Conservation (phyloP, 768 basidiomycete species). For the Boletus edulis region DNA sequence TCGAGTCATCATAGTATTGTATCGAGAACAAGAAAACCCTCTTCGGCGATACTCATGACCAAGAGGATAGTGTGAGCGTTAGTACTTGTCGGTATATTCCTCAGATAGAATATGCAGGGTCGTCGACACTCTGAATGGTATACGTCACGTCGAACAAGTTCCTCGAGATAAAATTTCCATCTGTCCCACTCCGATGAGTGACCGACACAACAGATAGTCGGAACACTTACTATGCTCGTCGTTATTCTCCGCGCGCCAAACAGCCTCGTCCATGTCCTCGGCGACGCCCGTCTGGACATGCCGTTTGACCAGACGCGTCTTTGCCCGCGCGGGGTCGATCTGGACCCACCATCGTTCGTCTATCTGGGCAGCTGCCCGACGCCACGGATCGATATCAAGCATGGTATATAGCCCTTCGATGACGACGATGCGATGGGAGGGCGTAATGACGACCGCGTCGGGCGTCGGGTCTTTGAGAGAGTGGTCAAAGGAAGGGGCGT, state of each 20-base stretch:
- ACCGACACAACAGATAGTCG: background rate
- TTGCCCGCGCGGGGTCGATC: slow-evolving; percentile 54
- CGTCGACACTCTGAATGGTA: slow-evolving; percentile 42
- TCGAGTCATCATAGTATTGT: too few species aligned
- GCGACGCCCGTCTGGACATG: slow-evolving; percentile 81
- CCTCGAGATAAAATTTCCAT: slow-evolving; percentile 41
- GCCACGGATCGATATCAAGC: slow-evolving; percentile 74
- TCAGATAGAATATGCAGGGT: slow-evolving; percentile 24
- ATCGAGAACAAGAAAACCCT: too few species aligned
- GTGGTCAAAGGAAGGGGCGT: slow-evolving; percentile 86
- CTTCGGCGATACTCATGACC: too few species aligned
- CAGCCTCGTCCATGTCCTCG: slow-evolving; percentile 58
- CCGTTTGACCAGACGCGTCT: slow-evolving; percentile 58
- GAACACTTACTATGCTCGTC: slow-evolving; percentile 66
- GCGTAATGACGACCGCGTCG: slow-evolving; percentile 53
- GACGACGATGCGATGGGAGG: slow-evolving; percentile 72
- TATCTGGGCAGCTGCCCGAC: slow-evolving; percentile 54
- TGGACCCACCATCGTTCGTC: slow-evolving; percentile 81
- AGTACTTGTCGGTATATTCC: too few species aligned
- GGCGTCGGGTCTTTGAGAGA: slow-evolving; percentile 80
- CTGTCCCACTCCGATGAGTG: slow-evolving; percentile 23
- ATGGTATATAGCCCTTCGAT: slow-evolving; percentile 91
- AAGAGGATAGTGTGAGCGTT: too few species aligned
- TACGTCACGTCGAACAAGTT: slow-evolving; percentile 41
- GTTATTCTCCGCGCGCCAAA: slow-evolving; percentile 72